Evolutionary conservation across 371 early-diverging fungal species (phyloP).

Genomic region (Circinella minor): DNA sequence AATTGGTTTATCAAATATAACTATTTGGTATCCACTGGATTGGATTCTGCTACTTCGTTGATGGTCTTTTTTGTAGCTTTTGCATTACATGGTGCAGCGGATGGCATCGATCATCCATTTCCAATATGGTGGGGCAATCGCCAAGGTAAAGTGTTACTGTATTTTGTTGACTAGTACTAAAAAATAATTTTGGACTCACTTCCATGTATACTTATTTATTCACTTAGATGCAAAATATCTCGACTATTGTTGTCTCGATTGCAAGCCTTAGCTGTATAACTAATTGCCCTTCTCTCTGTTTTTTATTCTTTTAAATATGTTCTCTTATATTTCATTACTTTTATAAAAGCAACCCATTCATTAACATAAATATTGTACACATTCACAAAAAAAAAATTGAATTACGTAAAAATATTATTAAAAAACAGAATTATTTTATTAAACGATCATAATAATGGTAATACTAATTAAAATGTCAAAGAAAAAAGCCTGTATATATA

Average conservation of each 20-base stretch:
- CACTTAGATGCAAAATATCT: slow-evolving; percentile 19
- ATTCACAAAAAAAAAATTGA: too few species aligned
- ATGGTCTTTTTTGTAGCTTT: slow-evolving; percentile 56
- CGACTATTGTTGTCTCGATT: slow-evolving; percentile 29
- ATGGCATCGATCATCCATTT: slow-evolving; percentile 38
- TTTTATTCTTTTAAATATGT: background rate
- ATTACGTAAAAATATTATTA: too few species aligned
- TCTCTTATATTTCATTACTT: background rate
- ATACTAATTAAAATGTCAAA: too few species aligned
- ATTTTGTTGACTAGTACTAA: background rate
- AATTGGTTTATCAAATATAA: slow-evolving; percentile 60
- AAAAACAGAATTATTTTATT: too few species aligned
- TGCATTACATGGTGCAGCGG: slow-evolving; percentile 56
- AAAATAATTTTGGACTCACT: background rate
- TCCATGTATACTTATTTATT: background rate
- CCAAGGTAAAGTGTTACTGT: slow-evolving; percentile 15
- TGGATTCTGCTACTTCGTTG: slow-evolving; percentile 63
- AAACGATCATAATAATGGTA: too few species aligned
- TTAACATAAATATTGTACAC: too few species aligned
- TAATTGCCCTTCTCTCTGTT: background rate
- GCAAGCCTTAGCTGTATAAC: slow-evolving; percentile 2
- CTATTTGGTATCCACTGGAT: slow-evolving; percentile 58
- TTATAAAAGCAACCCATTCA: too few species aligned
- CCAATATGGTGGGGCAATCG: slow-evolving; percentile 63
- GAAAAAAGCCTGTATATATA: too few species aligned